Conservation (phyloP, 305 asterid species). For the Fraxinus angustifolia region DNA sequence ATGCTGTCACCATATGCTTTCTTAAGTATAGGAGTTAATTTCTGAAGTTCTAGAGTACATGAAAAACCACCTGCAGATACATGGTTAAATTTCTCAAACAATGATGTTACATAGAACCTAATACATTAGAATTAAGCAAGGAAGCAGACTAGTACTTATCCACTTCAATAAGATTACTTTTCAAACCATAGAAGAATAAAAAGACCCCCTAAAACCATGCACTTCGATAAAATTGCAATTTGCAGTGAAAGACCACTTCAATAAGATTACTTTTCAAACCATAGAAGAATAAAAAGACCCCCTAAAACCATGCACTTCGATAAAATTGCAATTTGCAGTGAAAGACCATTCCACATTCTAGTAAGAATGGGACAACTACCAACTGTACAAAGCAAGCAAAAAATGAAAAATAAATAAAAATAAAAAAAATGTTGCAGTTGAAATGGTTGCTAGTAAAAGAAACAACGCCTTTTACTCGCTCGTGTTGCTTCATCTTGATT, state of each 20-base stretch:
- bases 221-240: background rate
- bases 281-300: background rate
- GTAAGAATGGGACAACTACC: background rate
- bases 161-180: background rate
- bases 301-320: background rate
- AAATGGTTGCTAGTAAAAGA: background rate
- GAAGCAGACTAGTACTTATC: background rate
- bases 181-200: background rate
- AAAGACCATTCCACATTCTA: background rate
- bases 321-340: background rate
- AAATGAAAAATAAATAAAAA: background rate
- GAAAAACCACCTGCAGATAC: conserved; percentile 1
- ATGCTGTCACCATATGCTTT: conserved; percentile 10
- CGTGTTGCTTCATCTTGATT: background rate
- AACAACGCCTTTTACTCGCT: background rate
- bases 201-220: background rate
- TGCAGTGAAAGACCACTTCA: background rate
- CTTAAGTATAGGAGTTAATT: background rate
- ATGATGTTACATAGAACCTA: background rate
- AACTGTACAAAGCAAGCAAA: background rate
- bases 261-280: background rate
- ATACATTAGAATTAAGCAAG: background rate
- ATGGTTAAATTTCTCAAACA: conserved; percentile 4
- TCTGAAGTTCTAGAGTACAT: background rate
- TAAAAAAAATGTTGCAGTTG: background rate